phyloP scores from a whole-genome alignment of 345 rosid genomes.

The Gynandropsis gynandra region DNA sequence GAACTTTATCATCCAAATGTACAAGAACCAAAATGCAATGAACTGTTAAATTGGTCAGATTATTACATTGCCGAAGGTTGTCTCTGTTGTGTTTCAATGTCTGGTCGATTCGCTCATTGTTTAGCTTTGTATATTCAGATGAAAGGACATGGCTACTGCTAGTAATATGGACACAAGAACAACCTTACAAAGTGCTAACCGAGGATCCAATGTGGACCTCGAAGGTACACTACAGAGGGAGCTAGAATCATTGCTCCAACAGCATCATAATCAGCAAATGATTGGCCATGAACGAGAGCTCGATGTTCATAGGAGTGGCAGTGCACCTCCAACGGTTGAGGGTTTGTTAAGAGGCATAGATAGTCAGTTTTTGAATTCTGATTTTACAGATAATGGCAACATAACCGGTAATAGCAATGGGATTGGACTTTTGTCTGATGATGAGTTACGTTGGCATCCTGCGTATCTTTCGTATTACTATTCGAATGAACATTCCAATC shows the following conservation, averaged over 20 bases:
- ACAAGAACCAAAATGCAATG: no score
- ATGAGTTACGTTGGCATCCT: conserved; percentile 76
- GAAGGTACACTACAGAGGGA: conserved; percentile 58
- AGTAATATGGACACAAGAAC: conserved; percentile 54
- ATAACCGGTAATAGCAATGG: conserved; percentile 13
- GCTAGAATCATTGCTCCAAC: conserved; percentile 57
- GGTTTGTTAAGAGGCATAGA: conserved; percentile 75
- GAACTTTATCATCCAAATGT: no score
- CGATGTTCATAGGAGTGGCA: conserved; percentile 65
- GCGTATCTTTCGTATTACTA: conserved; percentile 73
- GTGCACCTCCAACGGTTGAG: conserved; percentile 94
- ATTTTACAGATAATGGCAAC: conserved; percentile 29
- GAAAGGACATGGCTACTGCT: conserved; percentile 42
- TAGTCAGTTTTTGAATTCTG: conserved; percentile 45
- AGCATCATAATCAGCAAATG: conserved; percentile 38
- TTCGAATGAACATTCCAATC: conserved; percentile 67
- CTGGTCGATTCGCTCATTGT: no score
- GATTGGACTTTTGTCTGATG: conserved; percentile 50
- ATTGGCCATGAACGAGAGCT: conserved; percentile 43
- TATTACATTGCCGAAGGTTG: no score
- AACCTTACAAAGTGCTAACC: conserved; percentile 34
- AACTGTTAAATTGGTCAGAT: no score
- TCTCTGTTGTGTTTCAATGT: no score
- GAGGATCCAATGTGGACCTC: conserved; percentile 43
- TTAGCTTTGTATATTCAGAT: conserved; percentile 2